Conservation (phyloP, 371 early-diverging fungal genomes). For the Circinella minor region DNA sequence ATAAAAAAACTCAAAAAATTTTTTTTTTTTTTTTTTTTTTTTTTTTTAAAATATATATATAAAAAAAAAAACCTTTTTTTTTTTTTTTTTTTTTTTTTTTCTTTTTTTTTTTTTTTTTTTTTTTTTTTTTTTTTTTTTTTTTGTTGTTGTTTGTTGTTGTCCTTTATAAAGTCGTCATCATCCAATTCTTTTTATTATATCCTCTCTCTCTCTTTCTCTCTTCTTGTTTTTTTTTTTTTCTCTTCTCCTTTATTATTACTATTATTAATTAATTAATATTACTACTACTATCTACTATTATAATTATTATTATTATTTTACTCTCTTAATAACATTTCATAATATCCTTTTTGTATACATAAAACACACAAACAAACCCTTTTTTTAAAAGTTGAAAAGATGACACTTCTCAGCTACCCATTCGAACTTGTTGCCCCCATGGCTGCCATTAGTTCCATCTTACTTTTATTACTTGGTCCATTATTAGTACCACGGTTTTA, state of each 20-base stretch:
- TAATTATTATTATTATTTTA: no score
- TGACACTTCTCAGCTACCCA: conserved; percentile 39
- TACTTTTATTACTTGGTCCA: conserved; percentile 55
- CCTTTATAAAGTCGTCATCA: no score
- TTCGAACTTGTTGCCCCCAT: conserved; percentile 60
- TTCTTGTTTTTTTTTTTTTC: conserved; percentile 15
- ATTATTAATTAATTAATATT: not conserved
- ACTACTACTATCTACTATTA: no score
- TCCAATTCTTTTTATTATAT: no score
- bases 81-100: no score
- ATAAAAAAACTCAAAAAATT: no score
- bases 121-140: not conserved
- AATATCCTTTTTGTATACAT: no score
- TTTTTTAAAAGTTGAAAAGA: not conserved
- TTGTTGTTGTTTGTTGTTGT: no score
- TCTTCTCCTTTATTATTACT: conserved; percentile 7
- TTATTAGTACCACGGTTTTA: conserved; percentile 57
- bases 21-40: no score
- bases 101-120: not conserved
- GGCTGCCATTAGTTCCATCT: conserved; percentile 52
- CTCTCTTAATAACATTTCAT: not conserved
- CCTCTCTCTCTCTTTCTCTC: not conserved
- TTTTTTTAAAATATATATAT: no score
- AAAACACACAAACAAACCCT: not conserved
- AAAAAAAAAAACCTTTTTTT: no score